Conservation (phyloP, 768 basidiomycete genomes). For the Calocera cornea region DNA sequence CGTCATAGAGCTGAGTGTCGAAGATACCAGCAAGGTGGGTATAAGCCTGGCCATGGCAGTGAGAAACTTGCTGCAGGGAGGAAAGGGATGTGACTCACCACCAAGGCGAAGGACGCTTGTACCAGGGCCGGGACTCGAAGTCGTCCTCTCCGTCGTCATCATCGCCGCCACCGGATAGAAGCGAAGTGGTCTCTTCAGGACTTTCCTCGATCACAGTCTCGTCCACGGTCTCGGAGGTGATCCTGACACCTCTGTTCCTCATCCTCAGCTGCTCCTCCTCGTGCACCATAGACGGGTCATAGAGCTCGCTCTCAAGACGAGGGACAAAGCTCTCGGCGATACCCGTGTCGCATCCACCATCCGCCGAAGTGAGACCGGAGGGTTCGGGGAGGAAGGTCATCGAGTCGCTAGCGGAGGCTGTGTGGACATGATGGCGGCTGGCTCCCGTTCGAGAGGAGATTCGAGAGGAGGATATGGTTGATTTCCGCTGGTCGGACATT, state of each 20-base stretch:
- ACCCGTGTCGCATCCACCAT: background rate
- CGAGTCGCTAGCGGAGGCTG: background rate
- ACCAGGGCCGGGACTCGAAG: slow-evolving; percentile 40
- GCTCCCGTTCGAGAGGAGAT: background rate
- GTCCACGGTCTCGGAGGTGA: background rate
- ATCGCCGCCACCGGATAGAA: background rate
- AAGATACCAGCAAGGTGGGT: slow-evolving; percentile 37
- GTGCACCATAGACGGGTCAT: background rate
- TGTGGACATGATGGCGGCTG: background rate
- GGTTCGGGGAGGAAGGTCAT: background rate
- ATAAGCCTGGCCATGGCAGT: slow-evolving; percentile 39
- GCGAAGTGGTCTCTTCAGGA: background rate
- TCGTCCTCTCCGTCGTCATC: background rate
- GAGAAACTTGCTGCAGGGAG: background rate
- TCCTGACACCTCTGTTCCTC: background rate
- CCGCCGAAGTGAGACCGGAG: background rate
- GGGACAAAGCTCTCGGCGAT: background rate
- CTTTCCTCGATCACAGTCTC: background rate
- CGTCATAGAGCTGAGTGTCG: slow-evolving; percentile 42
- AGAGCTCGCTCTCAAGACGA: background rate
- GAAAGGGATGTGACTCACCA: slow-evolving; percentile 36
- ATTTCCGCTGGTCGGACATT: background rate
- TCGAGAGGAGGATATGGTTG: background rate
- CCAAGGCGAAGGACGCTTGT: slow-evolving; percentile 56
- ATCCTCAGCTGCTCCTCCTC: background rate